Base-by-base conservation (phyloP, 1,284 basidiomycete species). In the Rhodofomes roseus region DNA sequence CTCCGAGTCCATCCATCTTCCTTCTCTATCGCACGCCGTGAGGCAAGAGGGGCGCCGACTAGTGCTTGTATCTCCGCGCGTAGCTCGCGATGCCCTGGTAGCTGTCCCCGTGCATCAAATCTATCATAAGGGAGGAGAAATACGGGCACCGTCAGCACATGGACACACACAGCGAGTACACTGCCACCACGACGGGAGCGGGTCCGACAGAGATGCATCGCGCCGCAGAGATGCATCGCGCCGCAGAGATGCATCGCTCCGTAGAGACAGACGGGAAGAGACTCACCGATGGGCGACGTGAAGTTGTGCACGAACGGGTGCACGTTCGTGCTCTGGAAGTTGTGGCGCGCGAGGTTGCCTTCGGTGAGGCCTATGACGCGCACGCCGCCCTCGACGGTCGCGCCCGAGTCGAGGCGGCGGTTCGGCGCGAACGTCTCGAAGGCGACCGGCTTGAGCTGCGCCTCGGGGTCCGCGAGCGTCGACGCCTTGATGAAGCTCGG, bases 241-340 rank as follows among this genome's bases (percentile, higher is more conserved):
- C 31, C 31, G 31, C 31, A 34, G 31, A 11, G 31, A 34, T 11
- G 31, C 31, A 34, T 34, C 31, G 31, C 11, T 5, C 31, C 31
- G 11, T 11, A 34, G 31, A 4, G 31, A 4, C 5, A 34, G 31
- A 34, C 31, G 31, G 31, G 50, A 52, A 18, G 29, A 18, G 46
- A 48, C 46, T 23, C 62, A 71, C 70, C 70, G 41, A 71, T 70
- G 2, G 70, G 70, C 39, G 68, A 69, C 23, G 66, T 70, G 63
- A 70, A 71, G 58, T 69, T 69, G 62, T 70, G 66, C 57, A 71
- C 60, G 62, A 71, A 66, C 52, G 70, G 70, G 54, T 70, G 66
- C 40, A 71, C 65, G 55, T 36, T 62, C 54, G 58, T 56, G 57
- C 58, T 55, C 51, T 58, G 53, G 55, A 55, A 57, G 39, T 68